Base-by-base conservation (phyloP, 192 early-diverging fungal species). In the Backusella macrospora region DNA sequence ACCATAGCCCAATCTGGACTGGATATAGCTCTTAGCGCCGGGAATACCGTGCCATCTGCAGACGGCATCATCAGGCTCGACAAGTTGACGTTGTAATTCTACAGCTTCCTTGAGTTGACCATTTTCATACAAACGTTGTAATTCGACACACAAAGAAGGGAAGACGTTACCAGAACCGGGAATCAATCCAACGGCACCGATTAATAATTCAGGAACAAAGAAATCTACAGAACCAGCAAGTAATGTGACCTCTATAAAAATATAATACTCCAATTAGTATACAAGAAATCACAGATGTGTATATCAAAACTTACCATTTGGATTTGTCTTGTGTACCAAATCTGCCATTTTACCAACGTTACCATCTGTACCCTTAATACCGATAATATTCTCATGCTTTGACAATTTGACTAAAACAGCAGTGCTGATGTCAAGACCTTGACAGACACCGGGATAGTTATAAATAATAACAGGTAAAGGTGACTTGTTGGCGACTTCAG, bases 281-380 rank as follows among this genome's bases (percentile, higher is more conserved):
- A 63, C 16, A 14, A 65, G n/a, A 18, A 6, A 37, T n/a, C n/a
- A n/a, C n/a, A n/a, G n/a, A n/a, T 65, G 18, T 65, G 40, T 16
- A 65, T 7, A 65, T 39, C 38, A 39, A 64, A 29, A 26, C 70
- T 71, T 59, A 64, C 71, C 71, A 42, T 26, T 63, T n/a, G 76
- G 62, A 62, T 70, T 21, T 14, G 74, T 80, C 40, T 80, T 70
- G 1, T 62, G 37, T 63, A 75, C 64, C 14, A 81, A 59, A 65
- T 74, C 65, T 55, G 71, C 80, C n/a, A 81, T 73, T 70, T 81
- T 81, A 21, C 80, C 80, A 62, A 81, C 73, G 63, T 81, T 81
- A 40, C 76, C 80, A 37, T 81, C 80, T 14, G 80, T 81, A 14
- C 72, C 80, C 72, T 81, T 81, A 39, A 81, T 48, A 40, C 71